Percentiles rank a stretch among this genome's conserved stretches.
These are phyloP conservation scores for Talaromyces sp. DNA, from an alignment of 2,329 filamentous ascomycete genomes.

Conservation along the genomic window DNA sequence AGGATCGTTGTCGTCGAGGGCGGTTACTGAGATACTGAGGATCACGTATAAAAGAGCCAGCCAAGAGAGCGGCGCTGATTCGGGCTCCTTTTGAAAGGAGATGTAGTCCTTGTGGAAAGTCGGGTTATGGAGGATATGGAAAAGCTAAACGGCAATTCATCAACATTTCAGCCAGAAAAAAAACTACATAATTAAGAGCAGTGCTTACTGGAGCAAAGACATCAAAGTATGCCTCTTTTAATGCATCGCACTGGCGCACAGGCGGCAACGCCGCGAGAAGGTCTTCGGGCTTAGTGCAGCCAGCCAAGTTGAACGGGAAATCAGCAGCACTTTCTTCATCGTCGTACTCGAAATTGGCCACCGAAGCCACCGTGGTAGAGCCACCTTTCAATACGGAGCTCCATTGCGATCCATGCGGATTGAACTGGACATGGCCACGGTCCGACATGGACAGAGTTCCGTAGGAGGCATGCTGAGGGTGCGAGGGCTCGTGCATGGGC, in stretches of 20 bases:
- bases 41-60: slow-evolving; percentile 35
- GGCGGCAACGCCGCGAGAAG: slow-evolving; percentile 30
- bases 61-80: slow-evolving; percentile 31
- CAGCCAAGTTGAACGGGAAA: slow-evolving; percentile 26
- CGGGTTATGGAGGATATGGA: slow-evolving; percentile 37
- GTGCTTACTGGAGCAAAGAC: slow-evolving; percentile 33
- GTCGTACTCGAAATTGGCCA: slow-evolving; percentile 19
- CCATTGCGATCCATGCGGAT: slow-evolving; percentile 27
- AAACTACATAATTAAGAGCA: neutral
- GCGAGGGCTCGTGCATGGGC: slow-evolving; percentile 15
- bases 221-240: slow-evolving; percentile 32
- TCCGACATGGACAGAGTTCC: slow-evolving; percentile 26
- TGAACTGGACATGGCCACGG: slow-evolving; percentile 31
- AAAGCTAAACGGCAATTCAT: slow-evolving; percentile 18
- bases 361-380: slow-evolving; percentile 18
- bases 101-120: slow-evolving; percentile 36
- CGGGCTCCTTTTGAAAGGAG: slow-evolving; percentile 29
- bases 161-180: neutral
- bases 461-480: slow-evolving; percentile 14
- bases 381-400: slow-evolving; percentile 21
- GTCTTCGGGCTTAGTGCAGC: slow-evolving; percentile 20
- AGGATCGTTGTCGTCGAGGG: slow-evolving; percentile 30
- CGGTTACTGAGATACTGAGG: slow-evolving; percentile 32
- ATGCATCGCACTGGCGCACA: slow-evolving; percentile 27
- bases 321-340: slow-evolving; percentile 27